phyloP scores from a whole-genome alignment of 1,139 yeast species.

The Debaryomycetaceae sp. region DNA sequence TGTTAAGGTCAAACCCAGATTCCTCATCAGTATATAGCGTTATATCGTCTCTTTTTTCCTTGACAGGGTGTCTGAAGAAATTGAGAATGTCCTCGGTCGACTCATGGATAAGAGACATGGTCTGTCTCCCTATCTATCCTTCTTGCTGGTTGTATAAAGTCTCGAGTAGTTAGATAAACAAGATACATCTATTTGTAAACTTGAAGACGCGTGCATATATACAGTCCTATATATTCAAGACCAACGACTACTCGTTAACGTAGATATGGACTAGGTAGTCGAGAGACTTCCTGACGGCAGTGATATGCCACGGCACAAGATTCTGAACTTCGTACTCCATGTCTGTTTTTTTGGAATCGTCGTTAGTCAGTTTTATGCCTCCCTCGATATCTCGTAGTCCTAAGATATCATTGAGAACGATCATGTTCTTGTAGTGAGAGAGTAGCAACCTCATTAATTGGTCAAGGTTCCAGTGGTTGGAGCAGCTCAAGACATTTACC shows the following conservation, averaged over 20 bases:
- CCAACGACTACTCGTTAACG: slow-evolving; percentile 26
- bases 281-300: slow-evolving; percentile 68
- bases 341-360: slow-evolving; percentile 5
- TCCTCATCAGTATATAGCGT: slow-evolving; percentile 8
- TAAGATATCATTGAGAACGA: slow-evolving; percentile 45
- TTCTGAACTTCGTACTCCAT: slow-evolving; percentile 13
- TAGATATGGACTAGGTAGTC: slow-evolving; percentile 43
- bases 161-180: background rate
- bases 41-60: slow-evolving; percentile 6
- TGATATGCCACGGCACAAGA: slow-evolving; percentile 77
- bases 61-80: slow-evolving; percentile 1
- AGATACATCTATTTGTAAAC: slow-evolving; percentile 7
- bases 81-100: slow-evolving; percentile 6
- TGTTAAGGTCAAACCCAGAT: slow-evolving; percentile 5
- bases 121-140: background rate
- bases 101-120: slow-evolving; percentile 2
- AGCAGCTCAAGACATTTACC: slow-evolving; percentile 66
- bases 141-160: background rate
- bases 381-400: slow-evolving; percentile 30
- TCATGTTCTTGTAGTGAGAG: slow-evolving; percentile 64
- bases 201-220: slow-evolving; percentile 4
- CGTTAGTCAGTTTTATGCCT: slow-evolving; percentile 6
- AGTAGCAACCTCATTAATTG: slow-evolving; percentile 59
- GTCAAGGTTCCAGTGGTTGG: slow-evolving; percentile 54
- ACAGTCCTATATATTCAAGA: slow-evolving; percentile 5